phyloP scores from a whole-genome alignment of 805 yeast species.

The Cyberlindnera euphorbiae region DNA sequence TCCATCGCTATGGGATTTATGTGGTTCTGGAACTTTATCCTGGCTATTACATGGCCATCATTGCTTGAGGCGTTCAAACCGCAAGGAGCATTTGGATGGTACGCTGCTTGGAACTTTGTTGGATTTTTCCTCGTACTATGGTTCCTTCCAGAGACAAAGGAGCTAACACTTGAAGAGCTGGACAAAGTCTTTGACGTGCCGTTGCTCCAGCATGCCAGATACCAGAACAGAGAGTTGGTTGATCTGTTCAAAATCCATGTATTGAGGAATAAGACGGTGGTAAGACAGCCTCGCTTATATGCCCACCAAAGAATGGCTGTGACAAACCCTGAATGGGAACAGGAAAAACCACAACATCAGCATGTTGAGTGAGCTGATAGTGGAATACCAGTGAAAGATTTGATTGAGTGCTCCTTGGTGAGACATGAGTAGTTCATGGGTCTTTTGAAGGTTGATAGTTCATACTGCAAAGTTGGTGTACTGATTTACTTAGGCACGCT shows the following conservation, averaged over 20 bases:
- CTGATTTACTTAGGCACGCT: no score
- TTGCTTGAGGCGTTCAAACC: constrained; percentile 60
- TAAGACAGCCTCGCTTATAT: constrained; percentile 52
- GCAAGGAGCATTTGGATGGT: constrained; percentile 86
- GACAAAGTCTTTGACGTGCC: constrained; percentile 69
- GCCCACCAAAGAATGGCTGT: constrained; percentile 55
- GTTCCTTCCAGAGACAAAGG: constrained; percentile 65
- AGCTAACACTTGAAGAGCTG: constrained; percentile 63
- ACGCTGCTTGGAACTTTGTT: constrained; percentile 77
- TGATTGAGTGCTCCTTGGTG: no score
- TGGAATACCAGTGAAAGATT: no score
- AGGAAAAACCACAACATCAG: constrained; percentile 48
- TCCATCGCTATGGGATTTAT: constrained; percentile 71
- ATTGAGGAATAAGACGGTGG: constrained; percentile 41
- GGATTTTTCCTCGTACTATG: constrained; percentile 69
- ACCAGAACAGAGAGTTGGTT: constrained; percentile 36
- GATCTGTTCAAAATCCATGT: constrained; percentile 43
- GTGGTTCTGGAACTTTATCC: constrained; percentile 68
- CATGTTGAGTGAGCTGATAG: constrained; percentile 50
- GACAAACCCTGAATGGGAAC: constrained; percentile 58
- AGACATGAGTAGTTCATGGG: no score
- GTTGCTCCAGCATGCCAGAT: constrained; percentile 47
- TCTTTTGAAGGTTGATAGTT: no score
- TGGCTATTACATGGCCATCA: constrained; percentile 78
- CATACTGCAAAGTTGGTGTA: no score